A percentile compares a stretch with the other conserved stretches of the same genome.
Evolutionary conservation across 1,284 basidiomycete genomes (phyloP).

Genomic region (Cryptococcus sp.): DNA sequence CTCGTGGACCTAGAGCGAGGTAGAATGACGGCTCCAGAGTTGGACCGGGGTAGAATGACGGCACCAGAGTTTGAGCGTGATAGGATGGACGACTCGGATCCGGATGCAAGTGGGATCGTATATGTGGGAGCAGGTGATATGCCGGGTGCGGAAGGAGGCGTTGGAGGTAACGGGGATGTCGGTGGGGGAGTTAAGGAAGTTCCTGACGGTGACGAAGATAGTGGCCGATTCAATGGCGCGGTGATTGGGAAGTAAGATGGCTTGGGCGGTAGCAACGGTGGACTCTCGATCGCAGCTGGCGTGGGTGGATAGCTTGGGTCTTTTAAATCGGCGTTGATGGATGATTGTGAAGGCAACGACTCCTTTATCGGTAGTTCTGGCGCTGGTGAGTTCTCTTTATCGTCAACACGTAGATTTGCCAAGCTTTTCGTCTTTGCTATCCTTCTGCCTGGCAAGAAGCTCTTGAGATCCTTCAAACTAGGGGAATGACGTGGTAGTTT

Average conservation of each 20-base stretch:
- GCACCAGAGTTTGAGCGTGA: neutral
- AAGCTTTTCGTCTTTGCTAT: conserved; percentile 30
- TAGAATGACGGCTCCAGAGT: conserved; percentile 22
- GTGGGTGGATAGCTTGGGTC: neutral
- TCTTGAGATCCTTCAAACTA: conserved; percentile 29
- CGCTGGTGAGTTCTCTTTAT: neutral
- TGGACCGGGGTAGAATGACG: conserved; percentile 14
- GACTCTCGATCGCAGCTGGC: conserved; percentile 16
- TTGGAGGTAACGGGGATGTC: conserved; percentile 14
- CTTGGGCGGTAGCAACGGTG: conserved; percentile 31
- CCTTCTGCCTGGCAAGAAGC: conserved; percentile 14
- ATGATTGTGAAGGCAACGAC: neutral
- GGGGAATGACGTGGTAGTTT: conserved; percentile 25
- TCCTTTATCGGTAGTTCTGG: neutral
- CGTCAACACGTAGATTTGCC: conserved; percentile 17
- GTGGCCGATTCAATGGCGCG: conserved; percentile 3
- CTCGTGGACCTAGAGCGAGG: conserved; percentile 33
- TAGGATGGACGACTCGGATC: neutral
- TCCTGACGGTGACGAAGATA: neutral
- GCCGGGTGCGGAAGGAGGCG: conserved; percentile 3
- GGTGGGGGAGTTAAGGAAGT: conserved; percentile 14
- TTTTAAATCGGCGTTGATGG: neutral
- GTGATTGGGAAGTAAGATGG: conserved; percentile 26
- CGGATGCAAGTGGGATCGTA: conserved; percentile 3
- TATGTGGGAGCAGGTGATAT: conserved; percentile 12